Evolutionary conservation across 2,329 filamentous ascomycete species (phyloP).

Genomic region (Trichoderma sp.): DNA sequence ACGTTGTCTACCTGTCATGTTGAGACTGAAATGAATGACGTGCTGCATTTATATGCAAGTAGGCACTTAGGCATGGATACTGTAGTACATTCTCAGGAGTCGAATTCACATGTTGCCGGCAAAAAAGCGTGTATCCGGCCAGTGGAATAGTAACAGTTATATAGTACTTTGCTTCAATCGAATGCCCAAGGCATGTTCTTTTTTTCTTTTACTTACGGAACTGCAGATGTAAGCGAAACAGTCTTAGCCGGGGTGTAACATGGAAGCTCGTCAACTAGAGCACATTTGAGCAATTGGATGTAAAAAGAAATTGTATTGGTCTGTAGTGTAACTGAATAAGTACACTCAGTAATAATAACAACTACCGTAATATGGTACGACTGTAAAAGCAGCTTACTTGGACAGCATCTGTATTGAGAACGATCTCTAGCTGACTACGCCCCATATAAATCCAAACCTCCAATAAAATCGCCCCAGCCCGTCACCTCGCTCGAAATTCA

Average conservation of each 20-base stretch:
- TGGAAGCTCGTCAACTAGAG: not conserved
- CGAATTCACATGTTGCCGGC: not conserved
- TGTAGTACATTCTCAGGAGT: not conserved
- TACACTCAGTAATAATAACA: not conserved
- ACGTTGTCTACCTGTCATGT: not conserved
- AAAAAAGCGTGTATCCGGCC: not conserved
- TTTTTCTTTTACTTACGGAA: not conserved
- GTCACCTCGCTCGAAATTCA: conserved; percentile 21
- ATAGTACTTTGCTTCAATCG: not conserved
- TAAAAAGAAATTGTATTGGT: not conserved
- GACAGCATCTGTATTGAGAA: not conserved
- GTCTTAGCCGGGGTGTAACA: not conserved
- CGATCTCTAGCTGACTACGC: not conserved
- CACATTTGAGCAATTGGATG: not conserved
- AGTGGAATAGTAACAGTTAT: not conserved
- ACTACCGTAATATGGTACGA: not conserved
- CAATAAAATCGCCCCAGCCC: conserved; percentile 21
- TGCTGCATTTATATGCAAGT: not conserved
- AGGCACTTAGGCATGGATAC: not conserved
- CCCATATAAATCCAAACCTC: conserved; percentile 7
- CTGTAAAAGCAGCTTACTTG: not conserved
- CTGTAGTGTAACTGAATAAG: not conserved
- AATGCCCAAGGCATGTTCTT: not conserved
- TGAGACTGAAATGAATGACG: not conserved
- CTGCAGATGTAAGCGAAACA: not conserved